Base-by-base conservation (phyloP, 352 stramenopile species). In the Phytophthora crassamura region DNA sequence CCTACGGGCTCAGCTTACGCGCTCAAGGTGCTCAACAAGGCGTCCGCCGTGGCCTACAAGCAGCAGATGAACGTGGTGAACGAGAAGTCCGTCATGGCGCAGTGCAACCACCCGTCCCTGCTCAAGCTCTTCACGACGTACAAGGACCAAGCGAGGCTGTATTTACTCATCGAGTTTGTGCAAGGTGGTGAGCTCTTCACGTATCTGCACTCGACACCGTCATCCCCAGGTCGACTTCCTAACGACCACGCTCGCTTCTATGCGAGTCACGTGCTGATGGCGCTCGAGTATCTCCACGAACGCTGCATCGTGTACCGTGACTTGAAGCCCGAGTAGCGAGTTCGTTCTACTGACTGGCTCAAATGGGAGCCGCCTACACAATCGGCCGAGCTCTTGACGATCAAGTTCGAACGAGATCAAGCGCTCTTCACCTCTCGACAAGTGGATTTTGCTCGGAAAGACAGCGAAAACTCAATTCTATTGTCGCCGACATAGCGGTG, bases 51-150 rank as follows among this genome's bases (percentile, higher is more conserved):
- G 50, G 87, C 86, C 20, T 97, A 98, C 81, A 97, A 99, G 62
- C 97, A 99, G 82, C 89, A 98, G 45, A 81, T 95, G 47, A 98
- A 98, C 72, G 95, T 99, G 20, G 79, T 99, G 47, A 97, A 97
- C 72, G 97, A 99, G 74, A 98, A 99, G 78, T 90, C 96, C 53
- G 95, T 99, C 58, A 97, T 99, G 89, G 82, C 86, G 15, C 87
- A 82, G 48, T 96, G 97, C 65, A 84, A 98, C 64, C 97, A 99
- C 73, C 96, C 97, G n/a, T 99, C 99, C 72, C 92, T 99, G 60
- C 86, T 99, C 34, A 95, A 97, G 66, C 81, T 99, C 18, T 86
- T 97, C 53, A 84, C 86, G 42, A 99, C 97, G 2, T 99, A 97
- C 74, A 97, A 99, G 79, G 95, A 98, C 62, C 69, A 86, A 25